Base-by-base conservation (phyloP, 78 protist species). In the Chrysochromulina parva region DNA sequence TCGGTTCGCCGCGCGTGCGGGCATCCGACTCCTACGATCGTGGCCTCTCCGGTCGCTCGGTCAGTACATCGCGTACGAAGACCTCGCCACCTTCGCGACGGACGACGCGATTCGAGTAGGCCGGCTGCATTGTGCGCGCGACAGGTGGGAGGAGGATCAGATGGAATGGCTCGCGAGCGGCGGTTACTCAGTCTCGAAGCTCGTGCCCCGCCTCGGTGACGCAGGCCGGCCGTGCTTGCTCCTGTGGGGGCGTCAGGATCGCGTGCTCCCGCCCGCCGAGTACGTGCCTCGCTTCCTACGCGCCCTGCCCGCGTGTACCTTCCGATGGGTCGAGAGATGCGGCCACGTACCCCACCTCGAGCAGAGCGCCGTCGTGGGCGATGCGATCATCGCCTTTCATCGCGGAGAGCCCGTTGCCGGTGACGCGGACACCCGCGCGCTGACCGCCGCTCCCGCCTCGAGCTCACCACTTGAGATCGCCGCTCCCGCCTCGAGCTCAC, bases 261-360 rank as follows among this genome's bases (percentile, higher is more conserved):
- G 26, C 20, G 50, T 84, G n/a, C 57, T 78, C 22, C 86, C 86
- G 19, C 62, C 86, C 0, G 65, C 26, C 38, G 82, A 74, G 20
- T 48, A 17, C 82, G 57, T 48, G 22, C 82, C 82, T 3, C 2
- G 48, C 55, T 74, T 74, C 55, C 13, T 48, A 20, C 19, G 19
- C 11, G 82, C 82, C 26, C 53, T 74, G 26, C 82, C 82, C 19
- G 53, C 3, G 26, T 53, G 55, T 11, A 9, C 57, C 19, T 74
- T 88, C 60, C 78, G 58, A 26, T 71, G 71, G 85, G 69, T 88
- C 13, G 91, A 88, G 13, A 38, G 71, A 2, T 88, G 91, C 19
- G 92, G 92, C 55, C 92, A 89, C 76, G 80, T 67, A 59, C 92
- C 92, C 0, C 92, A 89, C 74, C 87, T 89, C 11, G 92, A 89